Base-by-base conservation (phyloP, 106 monocot genomes). In the Dioscorea alata region DNA sequence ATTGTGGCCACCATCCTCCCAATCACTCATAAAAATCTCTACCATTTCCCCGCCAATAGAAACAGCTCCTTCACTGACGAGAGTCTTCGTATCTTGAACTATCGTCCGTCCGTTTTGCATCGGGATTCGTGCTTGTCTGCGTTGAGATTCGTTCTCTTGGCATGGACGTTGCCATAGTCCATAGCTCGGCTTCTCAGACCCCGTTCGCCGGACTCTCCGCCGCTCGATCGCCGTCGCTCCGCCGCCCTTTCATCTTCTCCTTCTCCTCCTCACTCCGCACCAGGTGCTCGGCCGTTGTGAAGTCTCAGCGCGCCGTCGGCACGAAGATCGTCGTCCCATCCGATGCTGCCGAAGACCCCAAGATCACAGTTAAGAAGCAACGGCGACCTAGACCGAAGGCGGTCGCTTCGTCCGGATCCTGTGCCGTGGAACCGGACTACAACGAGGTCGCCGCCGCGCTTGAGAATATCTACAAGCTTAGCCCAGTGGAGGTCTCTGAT, bases 401-500 rank as follows among this genome's bases (percentile, higher is more conserved):
- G 13, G 35, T 68, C 48, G 60, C 67, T 12, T 51, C 49, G 18
- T 50, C 18, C 16, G 34, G 67, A 34, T 6, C 20, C 64, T 48
- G 23, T 35, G 17, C 73, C 19, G 33, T 13, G 1, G 89, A 84
- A 16, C 60, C 87, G 69, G 88, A 96, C 71, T 96, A 91, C 63
- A 77, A 80, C 53, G 86, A 86, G 66, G 80, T 91, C 7, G 95
- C 95, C 2, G 88, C 85, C n/a, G 76, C 70, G 62, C 82, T 96
- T 0, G 95, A 96, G 82, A 96, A 82, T 74, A 79, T 96, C 51
- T 96, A 91, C 76, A 91, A 89, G 80, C 83, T 88, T 24, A 96
- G 95, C 77, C 91, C 95, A 18, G 84, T 70, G 10, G 79, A 78
- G 18, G 70, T 81, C 23, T 76, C 68, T 4, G 85, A 89, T 10